These are phyloP conservation scores for Alternaria brassicae DNA, from an alignment of 2,329 filamentous ascomycete species.

Conservation along the genomic window DNA sequence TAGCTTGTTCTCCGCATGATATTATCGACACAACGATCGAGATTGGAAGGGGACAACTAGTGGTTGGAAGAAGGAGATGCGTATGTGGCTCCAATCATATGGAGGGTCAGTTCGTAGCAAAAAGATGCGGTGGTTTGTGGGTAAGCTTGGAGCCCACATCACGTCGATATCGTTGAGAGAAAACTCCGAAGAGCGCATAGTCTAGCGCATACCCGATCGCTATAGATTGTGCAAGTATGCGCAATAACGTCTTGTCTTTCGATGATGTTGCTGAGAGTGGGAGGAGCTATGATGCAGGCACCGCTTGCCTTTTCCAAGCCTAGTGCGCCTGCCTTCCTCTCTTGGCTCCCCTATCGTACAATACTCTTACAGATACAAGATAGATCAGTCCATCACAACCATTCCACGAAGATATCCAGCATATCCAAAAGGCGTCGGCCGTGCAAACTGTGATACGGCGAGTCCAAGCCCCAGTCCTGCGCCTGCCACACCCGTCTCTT, in stretches of 20 bases:
- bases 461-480: neutral
- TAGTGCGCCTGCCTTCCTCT: neutral
- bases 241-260: neutral
- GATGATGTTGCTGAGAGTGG: neutral
- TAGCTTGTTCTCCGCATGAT: neutral
- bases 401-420: slow-evolving; percentile 10
- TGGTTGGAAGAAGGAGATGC: neutral
- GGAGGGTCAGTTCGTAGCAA: too few species aligned
- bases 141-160: neutral
- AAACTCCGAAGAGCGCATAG: neutral
- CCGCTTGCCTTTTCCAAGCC: neutral
- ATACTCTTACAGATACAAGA: neutral
- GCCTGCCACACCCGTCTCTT: neutral
- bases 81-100: too few species aligned
- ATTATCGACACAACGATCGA: neutral
- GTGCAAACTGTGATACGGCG: neutral
- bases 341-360: neutral
- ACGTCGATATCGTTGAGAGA: neutral
- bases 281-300: neutral
- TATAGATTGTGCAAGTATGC: neutral
- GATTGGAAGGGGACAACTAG: neutral
- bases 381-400: slow-evolving; percentile 8
- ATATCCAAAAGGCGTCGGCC: neutral
- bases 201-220: accelerated
- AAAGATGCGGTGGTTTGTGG: neutral